Percentiles rank a stretch among this genome's conserved stretches.
Evolutionary conservation across 2,329 filamentous ascomycete genomes (phyloP).

Genomic region (Aspergillus pseudoglaucus): DNA sequence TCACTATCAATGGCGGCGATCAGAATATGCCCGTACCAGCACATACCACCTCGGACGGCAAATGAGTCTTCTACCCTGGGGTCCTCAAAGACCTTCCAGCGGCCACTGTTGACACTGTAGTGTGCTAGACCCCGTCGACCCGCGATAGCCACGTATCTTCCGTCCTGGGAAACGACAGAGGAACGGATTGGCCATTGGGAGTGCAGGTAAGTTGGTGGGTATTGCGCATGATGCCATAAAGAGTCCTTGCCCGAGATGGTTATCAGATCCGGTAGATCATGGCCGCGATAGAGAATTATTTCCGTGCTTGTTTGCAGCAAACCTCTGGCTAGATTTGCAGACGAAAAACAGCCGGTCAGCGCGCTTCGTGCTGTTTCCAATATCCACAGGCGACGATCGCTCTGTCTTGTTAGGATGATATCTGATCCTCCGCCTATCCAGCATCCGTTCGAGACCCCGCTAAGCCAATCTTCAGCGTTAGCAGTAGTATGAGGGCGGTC

Average conservation of each 20-base stretch:
- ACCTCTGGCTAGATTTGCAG: slow-evolving; percentile 83
- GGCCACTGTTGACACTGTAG: slow-evolving; percentile 87
- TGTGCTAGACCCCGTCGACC: slow-evolving; percentile 85
- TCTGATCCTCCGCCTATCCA: slow-evolving; percentile 89
- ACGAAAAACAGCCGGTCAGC: slow-evolving; percentile 84
- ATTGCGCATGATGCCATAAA: slow-evolving; percentile 88
- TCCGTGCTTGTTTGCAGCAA: slow-evolving; percentile 82
- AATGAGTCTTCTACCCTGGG: slow-evolving; percentile 80
- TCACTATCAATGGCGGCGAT: slow-evolving; percentile 88
- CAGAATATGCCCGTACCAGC: slow-evolving; percentile 94
- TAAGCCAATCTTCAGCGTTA: slow-evolving; percentile 80
- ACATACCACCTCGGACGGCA: slow-evolving; percentile 90
- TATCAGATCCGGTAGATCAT: slow-evolving; percentile 83
- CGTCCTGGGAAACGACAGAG: slow-evolving; percentile 82
- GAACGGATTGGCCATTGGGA: slow-evolving; percentile 91
- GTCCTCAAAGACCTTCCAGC: slow-evolving; percentile 92
- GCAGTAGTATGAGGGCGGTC: slow-evolving; percentile 57
- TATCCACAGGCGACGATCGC: slow-evolving; percentile 73
- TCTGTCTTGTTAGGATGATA: slow-evolving; percentile 64
- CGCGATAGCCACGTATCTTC: slow-evolving; percentile 93
- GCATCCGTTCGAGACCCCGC: slow-evolving; percentile 66
- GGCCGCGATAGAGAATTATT: slow-evolving; percentile 87
- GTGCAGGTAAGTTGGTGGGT: slow-evolving; percentile 76
- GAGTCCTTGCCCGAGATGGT: slow-evolving; percentile 88
- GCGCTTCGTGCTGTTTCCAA: slow-evolving; percentile 91